Evolutionary conservation across 495 filamentous ascomycete species (phyloP), one percentile per base, ranked within the genome.

Genomic region (Trichoderma orchidacearum): DNA sequence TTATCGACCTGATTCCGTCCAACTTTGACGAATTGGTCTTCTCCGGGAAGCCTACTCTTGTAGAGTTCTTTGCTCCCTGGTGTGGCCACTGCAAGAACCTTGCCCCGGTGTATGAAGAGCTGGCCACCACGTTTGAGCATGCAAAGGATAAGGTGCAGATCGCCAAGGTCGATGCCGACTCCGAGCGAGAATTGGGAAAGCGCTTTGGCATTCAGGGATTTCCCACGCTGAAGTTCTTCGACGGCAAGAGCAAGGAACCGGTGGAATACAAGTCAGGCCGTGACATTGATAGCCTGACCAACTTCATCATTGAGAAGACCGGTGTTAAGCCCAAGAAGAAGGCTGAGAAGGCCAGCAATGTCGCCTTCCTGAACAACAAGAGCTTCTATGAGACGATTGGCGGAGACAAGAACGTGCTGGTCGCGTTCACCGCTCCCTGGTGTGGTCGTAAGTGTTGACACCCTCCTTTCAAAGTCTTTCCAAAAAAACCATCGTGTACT

Each of bases 41-140:
- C 30, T 90, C 87, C 55, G 89, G 89, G 67, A 97, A 95, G 75
- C 94, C 94, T 29, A 90, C 94, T 0, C 82, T 98, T 32, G 93
- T 98, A 58, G 93, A 98, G 68, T 98, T 98, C 80, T 98, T 96
- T 70, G 93, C 93, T 51, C 93, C 93, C 57, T 98, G 93, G 93
- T 98, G 94, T 70, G 94, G 94, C 50, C 69, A 98, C 80, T 98
- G 93, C 87, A 97, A 97, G 78, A 96, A 73, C 57, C 86, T 98
- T 9, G 94, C 91, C 21, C 93, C 93, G 36, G 75, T 93, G 55
- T 98, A 93, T 70, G 93, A 98, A 69, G 87, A 98, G 70, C 82
- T 98, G n/a, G 92, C 83, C 53, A 69, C 77, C 31, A 73, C 72
- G 53, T 90, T 87, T 67, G 81, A 83, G 35, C 82, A 78, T 59